These are phyloP conservation scores for Kuraishia piskuri DNA, from an alignment of 805 yeast species.

Conservation along the genomic window DNA sequence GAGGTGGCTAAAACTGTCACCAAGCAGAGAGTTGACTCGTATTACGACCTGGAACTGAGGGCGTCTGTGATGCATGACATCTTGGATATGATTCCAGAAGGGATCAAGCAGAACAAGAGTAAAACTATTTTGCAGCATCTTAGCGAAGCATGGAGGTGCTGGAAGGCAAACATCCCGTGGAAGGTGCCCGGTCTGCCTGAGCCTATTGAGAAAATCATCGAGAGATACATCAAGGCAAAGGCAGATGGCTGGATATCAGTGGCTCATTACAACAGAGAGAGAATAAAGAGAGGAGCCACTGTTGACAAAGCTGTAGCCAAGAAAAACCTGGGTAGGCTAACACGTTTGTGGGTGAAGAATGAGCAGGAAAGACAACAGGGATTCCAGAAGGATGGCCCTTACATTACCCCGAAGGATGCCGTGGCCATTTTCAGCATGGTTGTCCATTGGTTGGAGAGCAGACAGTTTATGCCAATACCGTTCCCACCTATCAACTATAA, in stretches of 20 bases:
- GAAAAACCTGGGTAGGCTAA: slow-evolving; percentile 85
- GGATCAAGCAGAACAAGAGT: slow-evolving; percentile 78
- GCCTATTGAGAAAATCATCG: slow-evolving; percentile 79
- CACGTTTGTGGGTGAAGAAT: slow-evolving; percentile 84
- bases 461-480: slow-evolving; percentile 81
- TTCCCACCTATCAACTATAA: slow-evolving; percentile 90
- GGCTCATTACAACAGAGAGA: slow-evolving; percentile 86
- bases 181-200: slow-evolving; percentile 93
- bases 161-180: slow-evolving; percentile 99
- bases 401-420: slow-evolving; percentile 78
- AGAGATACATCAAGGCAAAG: slow-evolving; percentile 85
- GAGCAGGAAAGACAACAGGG: slow-evolving; percentile 85
- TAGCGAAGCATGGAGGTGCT: slow-evolving; percentile 98
- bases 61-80: slow-evolving; percentile 95
- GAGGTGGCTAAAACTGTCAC: slow-evolving; percentile 92
- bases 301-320: slow-evolving; percentile 92
- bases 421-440: slow-evolving; percentile 76
- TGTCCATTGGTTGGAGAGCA: slow-evolving; percentile 85
- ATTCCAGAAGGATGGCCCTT: slow-evolving; percentile 82
- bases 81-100: slow-evolving; percentile 95
- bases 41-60: slow-evolving; percentile 86
- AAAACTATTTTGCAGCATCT: slow-evolving; percentile 86
- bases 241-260: slow-evolving; percentile 96
- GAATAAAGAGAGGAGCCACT: slow-evolving; percentile 81
- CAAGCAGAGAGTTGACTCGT: slow-evolving; percentile 91